Base-by-base conservation (phyloP, 768 basidiomycete genomes). In the Suillus spraguei region DNA sequence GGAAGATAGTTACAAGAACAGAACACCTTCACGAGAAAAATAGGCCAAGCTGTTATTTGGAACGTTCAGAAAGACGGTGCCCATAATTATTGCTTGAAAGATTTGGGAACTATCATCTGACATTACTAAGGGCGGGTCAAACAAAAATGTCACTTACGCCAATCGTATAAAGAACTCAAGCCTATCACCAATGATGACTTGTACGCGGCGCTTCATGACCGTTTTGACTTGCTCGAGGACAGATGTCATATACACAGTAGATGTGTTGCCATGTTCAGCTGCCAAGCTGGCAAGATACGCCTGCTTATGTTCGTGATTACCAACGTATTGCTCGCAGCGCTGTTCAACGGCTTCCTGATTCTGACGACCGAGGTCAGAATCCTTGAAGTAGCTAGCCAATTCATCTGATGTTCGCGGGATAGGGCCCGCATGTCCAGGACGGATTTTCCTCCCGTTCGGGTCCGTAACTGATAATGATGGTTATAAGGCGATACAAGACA, bases 21-120 rank as follows among this genome's bases (percentile, higher is more conserved):
- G 78, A 46, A 91, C 81, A 71, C 92, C 92, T 24, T 91, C 92
- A 32, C 92, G 85, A 32, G 89, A 87, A 17, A 62, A 75, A 44
- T 49, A 76, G 3, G 60, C 63, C 0, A 65, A 63, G 6, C 83
- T 83, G 39, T 69, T 74, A n/a, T 76, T 69, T 0, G 78, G 71
- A 36, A 83, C 65, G 17, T 77, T 69, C 66, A 80, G 80, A 75
- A 84, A 86, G 41, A 83, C 77, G 28, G 79, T 80, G 54, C 72
- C 74, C 17, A 74, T 38, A 22, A 74, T 72, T 41, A 76, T 63
- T 16, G 73, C 71, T 65, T 74, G 73, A 11, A 75, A 36, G 13
- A 76, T 11, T 28, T 61, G 67, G 1, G 84, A 81, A 39, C 87
- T 88, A 5, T 3, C n/a, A 4, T 6, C 6, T 13, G 13, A 20